These are phyloP conservation scores for Pisolithus marmoratus DNA, from an alignment of 768 basidiomycete genomes.

Conservation along the genomic window DNA sequence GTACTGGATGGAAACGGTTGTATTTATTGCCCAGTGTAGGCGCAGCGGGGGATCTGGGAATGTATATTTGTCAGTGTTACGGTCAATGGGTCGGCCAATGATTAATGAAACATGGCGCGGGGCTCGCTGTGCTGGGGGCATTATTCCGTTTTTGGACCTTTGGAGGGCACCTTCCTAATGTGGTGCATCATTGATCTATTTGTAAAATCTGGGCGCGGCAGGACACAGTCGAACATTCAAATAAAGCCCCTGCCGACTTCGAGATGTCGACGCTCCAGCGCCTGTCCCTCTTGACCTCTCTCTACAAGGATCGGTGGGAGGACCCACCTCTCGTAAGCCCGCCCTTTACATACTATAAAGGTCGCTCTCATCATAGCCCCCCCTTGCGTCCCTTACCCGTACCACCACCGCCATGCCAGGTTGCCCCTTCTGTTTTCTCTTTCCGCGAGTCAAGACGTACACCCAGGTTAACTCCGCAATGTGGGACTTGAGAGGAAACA, in stretches of 20 bases:
- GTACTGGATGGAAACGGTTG: too few relatives aligned
- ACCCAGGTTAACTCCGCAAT: slow-evolving; percentile 25
- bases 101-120: too few relatives aligned
- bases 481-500: slow-evolving; percentile 23
- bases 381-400: not conserved
- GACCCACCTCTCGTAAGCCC: slow-evolving; percentile 15
- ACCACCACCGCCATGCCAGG: slow-evolving; percentile 20
- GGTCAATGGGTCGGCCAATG: too few relatives aligned
- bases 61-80: too few relatives aligned
- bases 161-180: too few relatives aligned
- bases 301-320: slow-evolving; percentile 22
- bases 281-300: slow-evolving; percentile 13
- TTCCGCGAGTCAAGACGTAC: slow-evolving; percentile 29
- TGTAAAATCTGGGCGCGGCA: not conserved
- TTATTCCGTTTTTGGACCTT: too few relatives aligned
- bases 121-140: not conserved
- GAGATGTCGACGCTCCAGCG: slow-evolving; percentile 15
- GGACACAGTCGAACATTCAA: slow-evolving; percentile 14
- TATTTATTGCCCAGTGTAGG: too few relatives aligned
- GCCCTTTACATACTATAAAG: slow-evolving; percentile 25
- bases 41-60: too few relatives aligned
- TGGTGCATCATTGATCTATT: too few relatives aligned
- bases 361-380: not conserved
- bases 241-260: slow-evolving; percentile 20
- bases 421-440: slow-evolving; percentile 25